Conservation (phyloP, 768 basidiomycete species). For the Lentinula boryana region DNA sequence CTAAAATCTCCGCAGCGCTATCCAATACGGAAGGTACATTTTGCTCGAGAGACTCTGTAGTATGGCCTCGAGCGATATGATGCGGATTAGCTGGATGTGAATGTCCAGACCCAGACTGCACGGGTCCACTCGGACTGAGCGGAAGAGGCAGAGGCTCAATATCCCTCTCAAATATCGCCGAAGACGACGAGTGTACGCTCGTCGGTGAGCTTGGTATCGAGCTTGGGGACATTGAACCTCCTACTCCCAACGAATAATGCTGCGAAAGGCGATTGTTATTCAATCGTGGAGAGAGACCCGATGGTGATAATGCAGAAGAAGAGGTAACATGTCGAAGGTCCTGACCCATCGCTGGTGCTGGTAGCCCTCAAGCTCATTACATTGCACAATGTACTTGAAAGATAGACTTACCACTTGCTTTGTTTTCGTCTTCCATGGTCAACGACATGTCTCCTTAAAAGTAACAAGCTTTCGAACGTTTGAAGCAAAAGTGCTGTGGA, state of each 20-base stretch:
- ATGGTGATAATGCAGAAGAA: not conserved
- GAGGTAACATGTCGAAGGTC: too few relatives aligned
- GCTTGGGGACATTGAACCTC: not conserved
- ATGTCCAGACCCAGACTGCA: too few relatives aligned
- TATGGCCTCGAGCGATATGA: conserved; percentile 65
- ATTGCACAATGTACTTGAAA: too few relatives aligned
- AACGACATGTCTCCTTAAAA: too few relatives aligned
- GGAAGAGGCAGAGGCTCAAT: conserved; percentile 52
- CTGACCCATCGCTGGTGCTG: too few relatives aligned
- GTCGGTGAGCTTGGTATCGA: conserved; percentile 5
- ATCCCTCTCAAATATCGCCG: conserved; percentile 89
- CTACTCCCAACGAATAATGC: not conserved
- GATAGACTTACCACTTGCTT: too few relatives aligned
- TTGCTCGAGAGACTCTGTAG: conserved; percentile 69
- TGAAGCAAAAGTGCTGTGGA: too few relatives aligned
- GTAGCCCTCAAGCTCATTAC: too few relatives aligned
- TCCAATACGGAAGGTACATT: conserved; percentile 84
- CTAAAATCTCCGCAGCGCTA: conserved; percentile 70
- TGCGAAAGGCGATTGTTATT: not conserved
- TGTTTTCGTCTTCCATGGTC: too few relatives aligned
- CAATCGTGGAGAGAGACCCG: not conserved
- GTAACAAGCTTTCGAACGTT: too few relatives aligned
- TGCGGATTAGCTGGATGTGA: conserved; percentile 50
- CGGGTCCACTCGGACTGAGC: too few relatives aligned
- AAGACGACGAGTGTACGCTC: conserved; percentile 61